phyloP scores from a whole-genome alignment of 768 basidiomycete genomes.

The Lactarius tabidus region DNA sequence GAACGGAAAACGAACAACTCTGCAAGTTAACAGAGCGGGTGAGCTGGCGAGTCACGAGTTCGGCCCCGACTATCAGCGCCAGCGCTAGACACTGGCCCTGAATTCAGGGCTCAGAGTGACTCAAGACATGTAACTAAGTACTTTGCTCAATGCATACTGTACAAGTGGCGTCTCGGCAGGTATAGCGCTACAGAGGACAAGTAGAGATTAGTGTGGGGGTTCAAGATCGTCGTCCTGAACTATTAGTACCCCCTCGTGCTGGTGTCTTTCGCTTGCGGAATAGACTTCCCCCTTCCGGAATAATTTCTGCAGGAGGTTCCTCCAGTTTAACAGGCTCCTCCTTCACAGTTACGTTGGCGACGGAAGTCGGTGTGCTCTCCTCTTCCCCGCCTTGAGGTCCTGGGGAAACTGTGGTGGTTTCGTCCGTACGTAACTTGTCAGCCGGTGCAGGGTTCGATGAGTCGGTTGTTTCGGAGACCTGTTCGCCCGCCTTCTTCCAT shows the following conservation, averaged over 20 bases:
- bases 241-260: slow-evolving; percentile 13
- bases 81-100: too few relatives aligned
- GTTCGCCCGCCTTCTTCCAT: slow-evolving; percentile 25
- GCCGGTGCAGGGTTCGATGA: background rate
- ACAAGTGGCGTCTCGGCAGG: background rate
- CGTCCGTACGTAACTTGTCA: background rate
- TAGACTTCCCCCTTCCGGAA: slow-evolving; percentile 12
- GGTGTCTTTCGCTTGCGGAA: slow-evolving; percentile 25
- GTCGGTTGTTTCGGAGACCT: background rate
- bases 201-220: background rate
- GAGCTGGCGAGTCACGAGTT: slow-evolving; percentile 2
- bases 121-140: background rate
- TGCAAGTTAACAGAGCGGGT: background rate
- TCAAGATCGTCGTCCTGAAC: slow-evolving; percentile 22
- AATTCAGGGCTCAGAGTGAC: background rate
- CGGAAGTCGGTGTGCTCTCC: background rate
- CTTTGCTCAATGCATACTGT: background rate
- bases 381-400: background rate
- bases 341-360: slow-evolving; percentile 1
- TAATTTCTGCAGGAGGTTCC: background rate
- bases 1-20: background rate
- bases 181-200: background rate
- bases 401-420: too few relatives aligned
- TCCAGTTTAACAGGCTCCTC: slow-evolving; percentile 21
- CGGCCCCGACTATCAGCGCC: background rate